Conservation (phyloP, 495 filamentous ascomycete species). For the Podospora bellae-mahoneyi region DNA sequence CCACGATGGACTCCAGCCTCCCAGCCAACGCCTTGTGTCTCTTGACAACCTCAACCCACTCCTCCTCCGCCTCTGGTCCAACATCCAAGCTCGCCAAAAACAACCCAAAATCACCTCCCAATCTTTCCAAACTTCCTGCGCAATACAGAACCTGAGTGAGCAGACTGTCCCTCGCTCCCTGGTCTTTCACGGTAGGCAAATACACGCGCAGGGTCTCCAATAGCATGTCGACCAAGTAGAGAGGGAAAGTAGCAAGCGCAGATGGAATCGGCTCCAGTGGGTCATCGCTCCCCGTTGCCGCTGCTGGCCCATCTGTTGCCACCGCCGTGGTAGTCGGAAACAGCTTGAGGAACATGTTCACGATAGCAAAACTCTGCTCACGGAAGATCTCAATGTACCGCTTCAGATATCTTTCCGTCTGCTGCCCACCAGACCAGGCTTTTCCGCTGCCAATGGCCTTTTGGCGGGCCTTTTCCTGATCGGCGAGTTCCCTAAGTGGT, state of each 20-base stretch:
- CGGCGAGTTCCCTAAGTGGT: constrained; percentile 81
- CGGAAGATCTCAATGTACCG: constrained; percentile 96
- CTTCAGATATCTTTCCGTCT: constrained; percentile 92
- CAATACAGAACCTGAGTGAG: constrained; percentile 95
- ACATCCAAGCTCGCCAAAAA: constrained; percentile 66
- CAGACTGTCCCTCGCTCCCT: constrained; percentile 74
- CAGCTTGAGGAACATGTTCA: constrained; percentile 87
- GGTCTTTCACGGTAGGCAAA: constrained; percentile 79
- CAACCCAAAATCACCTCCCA: constrained; percentile 91
- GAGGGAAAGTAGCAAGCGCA: constrained; percentile 77
- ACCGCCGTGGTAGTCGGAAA: constrained; percentile 55
- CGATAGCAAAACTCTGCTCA: constrained; percentile 93
- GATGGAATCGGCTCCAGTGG: constrained; percentile 68
- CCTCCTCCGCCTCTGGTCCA: constrained; percentile 55
- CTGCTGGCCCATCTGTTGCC: constrained; percentile 5
- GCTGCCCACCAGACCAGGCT: constrained; percentile 73
- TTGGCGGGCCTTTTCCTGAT: constrained; percentile 68
- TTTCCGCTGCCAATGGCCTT: constrained; percentile 31
- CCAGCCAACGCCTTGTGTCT: constrained; percentile 86
- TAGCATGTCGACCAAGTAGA: constrained; percentile 79
- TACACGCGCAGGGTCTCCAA: constrained; percentile 74
- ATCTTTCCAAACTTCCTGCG: constrained; percentile 82
- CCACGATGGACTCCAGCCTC: constrained; percentile 77
- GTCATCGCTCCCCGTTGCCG: constrained; percentile 37
- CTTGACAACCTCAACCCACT: constrained; percentile 91